Evolutionary conservation across 306 rosid species (phyloP), one percentile per base, ranked within the genome.

Genomic region (Cajanus cajan): DNA sequence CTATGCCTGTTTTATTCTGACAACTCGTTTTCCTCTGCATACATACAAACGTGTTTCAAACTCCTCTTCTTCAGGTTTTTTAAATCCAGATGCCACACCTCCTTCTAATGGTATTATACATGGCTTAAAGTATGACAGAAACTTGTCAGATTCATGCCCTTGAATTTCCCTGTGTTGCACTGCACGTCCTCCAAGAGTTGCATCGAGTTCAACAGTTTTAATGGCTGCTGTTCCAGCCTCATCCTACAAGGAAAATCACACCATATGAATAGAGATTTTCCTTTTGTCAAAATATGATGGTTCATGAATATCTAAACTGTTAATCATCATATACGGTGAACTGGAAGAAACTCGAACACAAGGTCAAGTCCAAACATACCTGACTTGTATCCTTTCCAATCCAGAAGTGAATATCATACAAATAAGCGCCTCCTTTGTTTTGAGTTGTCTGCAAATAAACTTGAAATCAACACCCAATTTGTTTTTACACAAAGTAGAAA

Each of bases 11-110:
- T 96, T 96, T 94, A 96, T 88, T 89, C 97, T 90, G 87, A 96
- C 98, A 84, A 96, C 98, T 78, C 99, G 91, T 88, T 93, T 96
- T 90, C 99, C 99, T 85, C 72, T 91, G 89, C 99, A 96, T 82
- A 85, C 76, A 78, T 93, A 96, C 79, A 96, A 86, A 57, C 90
- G 89, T 64, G 93, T 89, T 84, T 96, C 96, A 84, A 96, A 96
- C 82, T 86, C 89, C 74, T 90, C 97, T 86, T 90, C 94, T 85
- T 93, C 97, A 0, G 90, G 88, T 75, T 66, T 88, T 80, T 25
- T 93, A 84, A 96, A 96, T 58, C 99, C 98, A 54, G 98, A 87
- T 34, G 94, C 92, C 8, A 90, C 78, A 73, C 99, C 99, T 3
- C 99, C 98, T 76, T 96, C 98, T 90, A 93, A 78, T 37, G 99